Evolutionary conservation across 2,329 filamentous ascomycete genomes (phyloP), one percentile per base, ranked within the genome.

Genomic region (Xylariaceae sp.): DNA sequence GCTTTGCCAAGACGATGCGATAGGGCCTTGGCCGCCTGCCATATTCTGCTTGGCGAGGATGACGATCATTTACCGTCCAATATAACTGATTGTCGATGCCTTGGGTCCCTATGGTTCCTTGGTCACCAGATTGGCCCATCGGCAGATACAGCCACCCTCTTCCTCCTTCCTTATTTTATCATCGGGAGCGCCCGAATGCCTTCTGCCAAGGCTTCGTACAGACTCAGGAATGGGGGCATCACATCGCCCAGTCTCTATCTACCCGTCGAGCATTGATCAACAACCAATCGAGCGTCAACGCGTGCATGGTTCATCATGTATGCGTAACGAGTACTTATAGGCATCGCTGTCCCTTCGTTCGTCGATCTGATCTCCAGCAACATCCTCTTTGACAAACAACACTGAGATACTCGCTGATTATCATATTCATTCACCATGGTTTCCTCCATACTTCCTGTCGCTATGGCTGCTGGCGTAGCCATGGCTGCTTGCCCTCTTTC

Each of bases 401-500:
- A 13, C 16, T 16, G 13, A 13, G 12, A 48, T n/a, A 16, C 17
- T 36, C 42, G 31, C 44, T 47, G 10, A 47, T 12, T 36, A 34
- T 36, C 16, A 28, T 44, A 31, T 12, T 17, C 33, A 39, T 46
- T 54, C 57, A 55, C 10, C 16, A 60, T 60, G 57, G 48, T 60
- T 39, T 56, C 57, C 28, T 56, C 58, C n/a, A 48, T 60, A 19
- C 45, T 60, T 39, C 51, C 57, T 14, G 53, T 56, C 17, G 57
- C 46, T 33, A 55, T 55, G 36, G 48, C 58, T 2, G 57, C 55
- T n/a, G 57, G 57, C 50, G 53, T 51, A 17, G 57, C 57, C 14
- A 56, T 60, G 48, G 57, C 57, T 45, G 55, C 55, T 41, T 60
- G 57, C 55, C 57, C 57, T 46, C 53, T 60, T 19, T 50, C 55